Evolutionary conservation across 2,329 filamentous ascomycete species (phyloP).

Genomic region (Fusarium sp.): DNA sequence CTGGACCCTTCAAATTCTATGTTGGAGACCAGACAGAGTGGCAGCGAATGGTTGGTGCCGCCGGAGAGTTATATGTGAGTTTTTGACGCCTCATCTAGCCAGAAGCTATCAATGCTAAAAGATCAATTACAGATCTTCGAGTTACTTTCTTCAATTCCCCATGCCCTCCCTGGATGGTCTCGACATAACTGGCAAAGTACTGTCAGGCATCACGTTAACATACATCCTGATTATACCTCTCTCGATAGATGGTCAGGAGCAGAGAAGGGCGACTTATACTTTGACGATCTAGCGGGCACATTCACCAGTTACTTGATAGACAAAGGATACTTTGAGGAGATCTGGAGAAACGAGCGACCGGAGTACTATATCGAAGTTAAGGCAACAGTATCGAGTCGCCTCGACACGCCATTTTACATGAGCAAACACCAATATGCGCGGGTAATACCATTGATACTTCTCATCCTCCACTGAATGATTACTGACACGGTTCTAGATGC

Average conservation of each 20-base stretch:
- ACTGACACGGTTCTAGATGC: background rate
- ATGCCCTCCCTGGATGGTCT: background rate
- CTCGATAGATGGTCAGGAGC: background rate
- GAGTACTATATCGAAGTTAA: background rate
- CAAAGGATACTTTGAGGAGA: accelerated
- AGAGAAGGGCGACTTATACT: background rate
- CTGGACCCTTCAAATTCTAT: background rate
- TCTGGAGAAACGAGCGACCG: background rate
- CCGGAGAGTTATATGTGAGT: background rate
- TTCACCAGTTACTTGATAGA: background rate
- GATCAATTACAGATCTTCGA: background rate
- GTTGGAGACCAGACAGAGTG: background rate
- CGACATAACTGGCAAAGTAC: slow-evolving; percentile 3
- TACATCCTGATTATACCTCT: background rate
- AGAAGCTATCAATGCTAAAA: accelerated
- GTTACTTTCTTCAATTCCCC: background rate
- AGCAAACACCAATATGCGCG: background rate
- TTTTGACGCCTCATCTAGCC: accelerated
- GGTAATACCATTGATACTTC: accelerated
- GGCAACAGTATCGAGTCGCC: background rate
- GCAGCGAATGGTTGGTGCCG: background rate
- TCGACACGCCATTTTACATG: background rate
- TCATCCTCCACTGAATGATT: accelerated
- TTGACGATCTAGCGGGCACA: background rate
- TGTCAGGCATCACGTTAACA: background rate